Base-by-base conservation (phyloP, 2,329 filamentous ascomycete species). In the Alternaria infectoria region DNA sequence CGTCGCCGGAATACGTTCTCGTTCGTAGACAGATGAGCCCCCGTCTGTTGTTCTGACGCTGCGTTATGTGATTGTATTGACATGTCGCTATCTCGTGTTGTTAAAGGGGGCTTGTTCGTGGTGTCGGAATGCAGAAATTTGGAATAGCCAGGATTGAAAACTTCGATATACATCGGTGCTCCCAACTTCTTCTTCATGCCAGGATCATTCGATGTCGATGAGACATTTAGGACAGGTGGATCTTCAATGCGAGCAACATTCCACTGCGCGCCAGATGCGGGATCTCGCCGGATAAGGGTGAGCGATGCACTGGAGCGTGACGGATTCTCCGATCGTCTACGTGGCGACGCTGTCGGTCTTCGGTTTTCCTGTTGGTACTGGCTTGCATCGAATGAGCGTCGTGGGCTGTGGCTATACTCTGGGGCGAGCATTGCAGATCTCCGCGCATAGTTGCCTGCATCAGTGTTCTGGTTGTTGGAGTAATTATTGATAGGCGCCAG, bases 71-170 rank as follows among this genome's bases (percentile, higher is more conserved):
- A 59, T 36, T 52, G 67, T 11, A 58, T 30, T 15, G 69, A 70
- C 13, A 67, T n/a, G 52, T 72, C 65, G 30, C 61, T 72, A 11
- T 64, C 50, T 23, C 66, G 68, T 36, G 36, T 66, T n/a, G 57
- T 32, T 9, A 72, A 54, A 15, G 62, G 43, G 40, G 70, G 62
- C 28, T 62, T 58, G 13, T 59, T 43, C 62, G 73, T 43, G 64
- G 73, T 45, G 10, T 69, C 66, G 5, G 71, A 67, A 67, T 80
- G 70, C 10, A 84, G 75, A 67, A 90, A 89, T 57, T 86, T 86
- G 43, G 80, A 82, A 71, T 90, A 90, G 15, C 87, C 87, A 2
- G 86, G 85, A 23, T 87, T 89, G 9, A 81, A 83, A 11, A 90
- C 84, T 55, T 89, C 86, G 11, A 90, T 82, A 47, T 81, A 83